phyloP scores from a whole-genome alignment of 176 grass and related monocot genomes.

The Aechmea fasciata region DNA sequence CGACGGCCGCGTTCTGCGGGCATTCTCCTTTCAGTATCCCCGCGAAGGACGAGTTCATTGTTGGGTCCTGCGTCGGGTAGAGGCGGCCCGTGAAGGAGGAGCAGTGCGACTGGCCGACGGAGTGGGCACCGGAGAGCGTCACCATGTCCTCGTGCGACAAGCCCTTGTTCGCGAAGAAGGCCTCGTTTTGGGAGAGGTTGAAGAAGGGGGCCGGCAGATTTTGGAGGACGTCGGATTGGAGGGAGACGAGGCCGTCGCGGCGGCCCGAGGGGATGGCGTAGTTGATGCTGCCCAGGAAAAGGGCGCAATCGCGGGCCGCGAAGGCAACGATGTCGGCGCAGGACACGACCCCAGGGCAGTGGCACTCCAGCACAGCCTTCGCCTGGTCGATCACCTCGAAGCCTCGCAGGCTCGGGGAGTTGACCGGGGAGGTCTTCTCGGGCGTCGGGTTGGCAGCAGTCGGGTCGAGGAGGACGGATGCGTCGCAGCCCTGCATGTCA shows the following conservation, averaged over 20 bases:
- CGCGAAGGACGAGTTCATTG: slow-evolving; percentile 14
- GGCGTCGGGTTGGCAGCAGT: slow-evolving; percentile 6
- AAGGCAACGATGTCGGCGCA: slow-evolving; percentile 48
- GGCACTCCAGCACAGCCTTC: slow-evolving; percentile 23
- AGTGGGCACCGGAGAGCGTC: slow-evolving; percentile 53
- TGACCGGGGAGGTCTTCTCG: slow-evolving; percentile 32
- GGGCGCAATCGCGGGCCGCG: slow-evolving; percentile 24
- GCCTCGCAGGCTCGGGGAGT: slow-evolving; percentile 38
- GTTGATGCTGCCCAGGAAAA: slow-evolving; percentile 25
- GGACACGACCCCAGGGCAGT: slow-evolving; percentile 29
- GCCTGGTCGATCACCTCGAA: slow-evolving; percentile 37
- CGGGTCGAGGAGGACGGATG: slow-evolving; percentile 38
- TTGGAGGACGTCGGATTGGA: slow-evolving; percentile 15
- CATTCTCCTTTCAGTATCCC: slow-evolving; percentile 2
- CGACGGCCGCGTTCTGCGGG: slow-evolving; percentile 22
- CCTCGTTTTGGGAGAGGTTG: slow-evolving; percentile 27
- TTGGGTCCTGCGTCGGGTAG: slow-evolving; percentile 9
- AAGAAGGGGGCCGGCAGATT: slow-evolving; percentile 31
- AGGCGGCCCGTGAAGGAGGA: slow-evolving; percentile 36
- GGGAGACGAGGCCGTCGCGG: slow-evolving; percentile 36
- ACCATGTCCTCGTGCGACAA: slow-evolving; percentile 45
- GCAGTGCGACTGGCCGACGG: slow-evolving; percentile 59
- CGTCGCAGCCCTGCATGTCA: slow-evolving; percentile 37
- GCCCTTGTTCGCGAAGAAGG: slow-evolving; percentile 39
- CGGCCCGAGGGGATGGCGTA: slow-evolving; percentile 40